Evolutionary conservation across 2,329 filamentous ascomycete genomes (phyloP), one percentile per base, ranked within the genome.

Genomic region (Clarireedia homoeocarpa): DNA sequence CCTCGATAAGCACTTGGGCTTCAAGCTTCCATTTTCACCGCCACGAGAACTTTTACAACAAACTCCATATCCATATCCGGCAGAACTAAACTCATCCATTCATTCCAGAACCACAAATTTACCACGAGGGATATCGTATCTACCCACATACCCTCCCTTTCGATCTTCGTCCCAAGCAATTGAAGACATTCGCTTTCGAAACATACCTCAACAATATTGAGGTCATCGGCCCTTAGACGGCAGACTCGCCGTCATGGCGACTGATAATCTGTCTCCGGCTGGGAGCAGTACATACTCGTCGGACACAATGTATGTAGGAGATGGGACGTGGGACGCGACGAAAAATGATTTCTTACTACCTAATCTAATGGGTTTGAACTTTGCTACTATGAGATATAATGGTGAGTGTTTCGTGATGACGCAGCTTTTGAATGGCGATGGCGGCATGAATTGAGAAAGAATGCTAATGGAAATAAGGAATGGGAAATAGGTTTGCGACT

Each of bases 311-410:
- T 78, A 76, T 55, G 88, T 92, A 15, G 88, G 88, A 60, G 89
- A 92, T 69, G 89, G 89, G 23, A 92, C 89, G 36, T 94, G 89
- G 88, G 86, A 91, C 66, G 85, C 86, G 56, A 77, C 79, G 58
- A 85, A 85, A 68, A 89, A 91, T 67, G 84, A 81, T 17, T 94
- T 92, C 69, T 74, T 94, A 53, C 73, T 94, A 51, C 89, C 89
- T 38, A 91, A 91, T 66, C 74, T 94, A 47, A 76, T 85, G 65
- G 88, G 87, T 7, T 72, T 89, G 61, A 89, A 91, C 68, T 89
- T 89, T 69, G 86, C 85, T 50, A 91, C 88, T 5, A 91, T 89
- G 84, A 83, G 80, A 69, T 91, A 90, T 73, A 94, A 94, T 79
- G 89, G 87, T 89, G 24, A 40, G 51, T 54, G 44, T 48, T 39